Conservation (phyloP, 108 stramenopile species). For the Nitzschia putrida region DNA sequence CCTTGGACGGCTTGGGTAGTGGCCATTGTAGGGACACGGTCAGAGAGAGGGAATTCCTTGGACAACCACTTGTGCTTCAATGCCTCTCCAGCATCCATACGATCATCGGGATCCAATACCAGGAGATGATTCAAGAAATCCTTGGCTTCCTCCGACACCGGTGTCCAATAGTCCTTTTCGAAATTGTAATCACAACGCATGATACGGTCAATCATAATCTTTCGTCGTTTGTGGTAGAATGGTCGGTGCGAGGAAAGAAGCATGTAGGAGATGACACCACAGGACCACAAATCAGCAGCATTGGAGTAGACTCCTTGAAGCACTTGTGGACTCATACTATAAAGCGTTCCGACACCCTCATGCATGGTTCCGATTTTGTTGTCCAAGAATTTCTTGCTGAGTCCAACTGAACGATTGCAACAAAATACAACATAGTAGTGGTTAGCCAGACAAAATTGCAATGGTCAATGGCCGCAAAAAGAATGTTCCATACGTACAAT, state of each 20-base stretch:
- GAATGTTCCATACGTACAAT: conserved; percentile 34
- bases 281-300: conserved; percentile 81
- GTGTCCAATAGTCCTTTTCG: conserved; percentile 52
- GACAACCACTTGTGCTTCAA: conserved; percentile 56
- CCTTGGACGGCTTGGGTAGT: conserved; percentile 28
- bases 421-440: conserved; percentile 37
- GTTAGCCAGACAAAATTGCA: too few relatives aligned
- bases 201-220: conserved; percentile 55
- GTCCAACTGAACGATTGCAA: conserved; percentile 53
- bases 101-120: conserved; percentile 59
- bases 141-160: conserved; percentile 56
- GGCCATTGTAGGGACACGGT: conserved; percentile 18
- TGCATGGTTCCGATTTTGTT: conserved; percentile 40
- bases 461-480: too few relatives aligned
- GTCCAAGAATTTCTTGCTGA: conserved; percentile 58
- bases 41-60: conserved; percentile 38
- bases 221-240: conserved; percentile 55
- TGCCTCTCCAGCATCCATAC: conserved; percentile 51
- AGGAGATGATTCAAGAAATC: conserved; percentile 62
- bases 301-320: conserved; percentile 71
- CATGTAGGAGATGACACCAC: conserved; percentile 73
- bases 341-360: conserved; percentile 78
- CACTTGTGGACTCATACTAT: conserved; percentile 81
- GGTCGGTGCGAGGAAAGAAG: conserved; percentile 60
- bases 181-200: conserved; percentile 61